Percentiles rank a stretch among this genome's conserved stretches.
These are phyloP conservation scores for Abrus pulchellus DNA, from an alignment of 306 rosid genomes.

Conservation along the genomic window DNA sequence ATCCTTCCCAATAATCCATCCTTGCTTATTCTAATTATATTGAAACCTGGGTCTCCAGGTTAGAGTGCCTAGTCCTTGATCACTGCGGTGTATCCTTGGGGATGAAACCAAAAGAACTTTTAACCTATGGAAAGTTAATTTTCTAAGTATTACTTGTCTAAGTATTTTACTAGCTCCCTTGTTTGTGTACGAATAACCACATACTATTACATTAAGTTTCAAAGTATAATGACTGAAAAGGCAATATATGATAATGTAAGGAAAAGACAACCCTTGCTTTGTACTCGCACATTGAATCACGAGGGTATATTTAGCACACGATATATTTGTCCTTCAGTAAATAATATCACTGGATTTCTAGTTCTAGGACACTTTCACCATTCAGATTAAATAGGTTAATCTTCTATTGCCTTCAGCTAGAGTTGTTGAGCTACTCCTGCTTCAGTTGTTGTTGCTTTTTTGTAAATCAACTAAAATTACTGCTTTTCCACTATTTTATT, in stretches of 20 bases:
- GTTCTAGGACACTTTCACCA: not conserved
- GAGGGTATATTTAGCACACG: not conserved
- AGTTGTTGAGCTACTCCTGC: not conserved
- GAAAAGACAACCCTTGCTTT: not conserved
- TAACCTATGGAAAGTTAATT: not conserved
- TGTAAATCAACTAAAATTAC: not conserved
- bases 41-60: slow-evolving; percentile 11
- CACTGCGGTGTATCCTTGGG: slow-evolving; percentile 17
- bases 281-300: not conserved
- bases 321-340: not conserved
- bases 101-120: slow-evolving; percentile 14
- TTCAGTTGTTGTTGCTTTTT: not conserved
- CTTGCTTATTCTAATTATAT: not conserved
- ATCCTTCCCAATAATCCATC: slow-evolving; percentile 1
- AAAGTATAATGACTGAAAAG: not conserved
- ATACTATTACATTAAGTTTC: not conserved
- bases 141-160: not conserved
- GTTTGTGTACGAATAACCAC: not conserved
- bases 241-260: not conserved
- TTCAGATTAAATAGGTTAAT: not conserved
- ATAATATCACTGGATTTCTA: slow-evolving; percentile 4
- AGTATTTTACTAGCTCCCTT: not conserved
- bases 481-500: not conserved
- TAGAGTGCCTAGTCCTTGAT: slow-evolving; percentile 8
- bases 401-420: not conserved